Evolutionary conservation across 331 rosid genomes (phyloP), one percentile per base, ranked within the genome.

Genomic region (Rhamnella rubrinervis): DNA sequence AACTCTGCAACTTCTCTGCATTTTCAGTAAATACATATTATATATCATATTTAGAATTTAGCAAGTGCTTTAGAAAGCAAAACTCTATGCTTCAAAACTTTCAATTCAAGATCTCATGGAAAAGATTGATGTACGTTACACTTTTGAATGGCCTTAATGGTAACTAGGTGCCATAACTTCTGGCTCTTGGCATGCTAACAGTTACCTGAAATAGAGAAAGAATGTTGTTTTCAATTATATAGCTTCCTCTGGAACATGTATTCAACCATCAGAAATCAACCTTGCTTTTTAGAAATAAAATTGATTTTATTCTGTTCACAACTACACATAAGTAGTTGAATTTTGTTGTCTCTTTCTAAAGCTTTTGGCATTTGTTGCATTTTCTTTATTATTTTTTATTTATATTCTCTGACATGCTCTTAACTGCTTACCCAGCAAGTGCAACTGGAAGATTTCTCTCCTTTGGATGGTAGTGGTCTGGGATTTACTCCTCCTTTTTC

Each of bases 381-480:
- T 19, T 61, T 6, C 7, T 61, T 44, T 11, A 16, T 59, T 18
- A 20, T 19, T 7, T 53, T 67, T 53, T 56, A 53, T 68, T 49
- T 57, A 55, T 26, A 17, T 63, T 41, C 61, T 76, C 28, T 19
- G 44, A 28, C 68, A 55, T 68, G 47, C 46, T 59, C 65, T 31
- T 35, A 39, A 55, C 23, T 69, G 66, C 67, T 66, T 71, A 70
- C 35, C 68, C 38, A 60, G 63, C 55, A 71, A 73, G 72, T 76
- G 61, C 68, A 59, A 70, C 71, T 44, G 72, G 65, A 67, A 72
- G 70, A 44, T 77, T 39, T 61, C 60, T 66, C 78, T 65, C 72
- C 73, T 58, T 26, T 62, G 55, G 75, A 68, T 70, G 78, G 65
- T 79, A 76, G 71, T 68, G 77, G 67, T 70, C 80, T 73, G 78